Base-by-base conservation (phyloP, 228 moss, liverwort and hornwort genomes). In the Sphagnum magellanicum region DNA sequence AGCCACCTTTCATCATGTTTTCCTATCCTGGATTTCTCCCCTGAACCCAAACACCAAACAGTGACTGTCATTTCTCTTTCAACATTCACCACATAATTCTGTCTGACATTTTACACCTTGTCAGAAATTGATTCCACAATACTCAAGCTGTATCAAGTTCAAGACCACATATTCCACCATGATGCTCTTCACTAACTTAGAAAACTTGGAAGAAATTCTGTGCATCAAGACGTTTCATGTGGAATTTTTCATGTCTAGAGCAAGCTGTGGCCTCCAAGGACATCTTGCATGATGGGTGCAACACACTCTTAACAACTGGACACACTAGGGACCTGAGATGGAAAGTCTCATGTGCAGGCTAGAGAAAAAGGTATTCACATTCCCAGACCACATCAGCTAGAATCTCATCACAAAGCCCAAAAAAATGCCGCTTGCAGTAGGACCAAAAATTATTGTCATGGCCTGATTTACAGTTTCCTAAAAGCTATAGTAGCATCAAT, bases 1-100 rank as follows among this genome's bases (percentile, higher is more conserved):
- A 64, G 76, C 87, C 83, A 83, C 50, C 70, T 74, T 63, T 76
- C 72, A 71, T 50, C 6, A 6, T 68, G 66, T 53, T 60, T 70
- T 8, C 79, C 86, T 86, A 73, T 71, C 12, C 8, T 55, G 55
- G 55, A 55, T 12, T 12, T 12, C 55, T 12, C 55, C 55, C 55
- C 55, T 12, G 55, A 12, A 8, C 55, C 55, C 55, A 55, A 55
- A 8, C 55, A 8, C 12, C 55, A 55, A 55, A 55, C 55, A 32
- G 32, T 32, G 32, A 32, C 32, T 32, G 32, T 32, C 32, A 32
- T 32, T 32, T 55, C 55, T 55, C 55, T 55, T 55, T 55, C 55
- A 55, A 55, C 55, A 55, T 4, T 55, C 0, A 1, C 55, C 55
- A 55, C 8, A 8, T 8, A 12, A 4, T 8, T 8, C 55, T 12